Base-by-base conservation (phyloP, 2,329 filamentous ascomycete genomes). In the Aspergillus luchuensis region DNA sequence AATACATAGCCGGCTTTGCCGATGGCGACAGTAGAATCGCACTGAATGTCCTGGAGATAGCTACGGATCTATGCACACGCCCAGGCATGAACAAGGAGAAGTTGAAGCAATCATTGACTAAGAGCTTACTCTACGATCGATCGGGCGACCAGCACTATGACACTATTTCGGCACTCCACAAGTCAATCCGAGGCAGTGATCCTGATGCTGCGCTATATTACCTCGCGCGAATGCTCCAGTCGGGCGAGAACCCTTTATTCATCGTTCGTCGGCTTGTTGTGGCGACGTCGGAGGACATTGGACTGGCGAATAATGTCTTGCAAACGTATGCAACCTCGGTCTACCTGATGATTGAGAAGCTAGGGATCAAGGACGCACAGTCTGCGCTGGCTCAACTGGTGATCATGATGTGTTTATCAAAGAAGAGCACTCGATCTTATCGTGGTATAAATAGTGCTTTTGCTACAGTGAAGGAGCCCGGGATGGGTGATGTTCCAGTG, bases 111-210 rank as follows among this genome's bases (percentile, higher is more conserved):
- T 85, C 90, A 2, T 83, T 99, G 8, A 98, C 94, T 2, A 93
- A 93, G 73, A 98, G 94, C 0, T 82, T 98, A 1, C 92, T 98
- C 13, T 98, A 98, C 77, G 95, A 99, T 76, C 88, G 95, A 57
- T 91, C 91, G 0, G 94, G 94, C 55, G 95, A 99, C 76, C 92
- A 97, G 74, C 95, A 98, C 78, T 99, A 98, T 79, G 94, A 99
- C 73, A 95, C 91, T 56, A 98, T 99, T 71, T 96, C 91, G 0
- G 95, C 95, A 30, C 95, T 98, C 69, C 95, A 98, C 83, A 99
- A 99, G 72, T 92, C 92, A 2, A 89, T 98, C 7, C 90, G 95
- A 49, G 95, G 95, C 45, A 90, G 87, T 57, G 89, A 97, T 71
- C 77, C 94, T 0, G 91, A 98, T 74, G 95, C 94, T 0, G 85